phyloP scores from a whole-genome alignment of 1,139 yeast genomes.

The Suhomyces wounanorum region DNA sequence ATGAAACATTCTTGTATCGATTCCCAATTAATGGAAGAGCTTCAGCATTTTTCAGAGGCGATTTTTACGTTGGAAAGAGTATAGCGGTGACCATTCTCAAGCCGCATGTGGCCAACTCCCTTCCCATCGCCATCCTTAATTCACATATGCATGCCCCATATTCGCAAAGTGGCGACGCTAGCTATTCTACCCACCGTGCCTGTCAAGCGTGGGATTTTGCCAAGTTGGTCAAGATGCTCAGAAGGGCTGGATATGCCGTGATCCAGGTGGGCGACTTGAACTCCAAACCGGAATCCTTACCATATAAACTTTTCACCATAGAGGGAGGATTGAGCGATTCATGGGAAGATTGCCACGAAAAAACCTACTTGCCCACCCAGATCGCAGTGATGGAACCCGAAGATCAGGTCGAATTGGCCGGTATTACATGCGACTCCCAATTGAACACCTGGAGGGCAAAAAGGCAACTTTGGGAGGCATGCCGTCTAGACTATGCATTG shows the following conservation, averaged over 20 bases:
- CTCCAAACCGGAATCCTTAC: slow-evolving; percentile 83
- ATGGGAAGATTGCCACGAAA: slow-evolving; percentile 67
- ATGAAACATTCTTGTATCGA: slow-evolving; percentile 72
- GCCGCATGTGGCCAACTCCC: slow-evolving; percentile 46
- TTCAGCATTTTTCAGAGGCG: slow-evolving; percentile 91
- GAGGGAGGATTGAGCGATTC: slow-evolving; percentile 77
- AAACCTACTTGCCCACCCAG: slow-evolving; percentile 30
- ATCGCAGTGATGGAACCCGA: slow-evolving; percentile 57
- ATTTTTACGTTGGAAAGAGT: slow-evolving; percentile 95
- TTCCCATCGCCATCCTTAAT: slow-evolving; percentile 76
- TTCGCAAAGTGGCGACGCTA: slow-evolving; percentile 77
- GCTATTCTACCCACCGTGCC: slow-evolving; percentile 86
- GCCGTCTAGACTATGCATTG: slow-evolving; percentile 87
- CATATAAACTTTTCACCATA: slow-evolving; percentile 69
- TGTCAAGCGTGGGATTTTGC: slow-evolving; percentile 97
- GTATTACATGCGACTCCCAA: slow-evolving; percentile 86
- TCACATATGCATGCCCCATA: slow-evolving; percentile 99
- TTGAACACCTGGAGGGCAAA: slow-evolving; percentile 83
- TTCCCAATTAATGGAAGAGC: slow-evolving; percentile 95
- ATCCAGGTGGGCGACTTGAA: slow-evolving; percentile 92
- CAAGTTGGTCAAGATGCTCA: slow-evolving; percentile 60
- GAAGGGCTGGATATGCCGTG: slow-evolving; percentile 77
- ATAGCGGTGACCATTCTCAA: slow-evolving; percentile 72
- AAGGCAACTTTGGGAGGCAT: slow-evolving; percentile 70
- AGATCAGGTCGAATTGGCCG: slow-evolving; percentile 72